These are phyloP conservation scores for Remersonia thermophila DNA, from an alignment of 2,329 filamentous ascomycete species.

Conservation along the genomic window DNA sequence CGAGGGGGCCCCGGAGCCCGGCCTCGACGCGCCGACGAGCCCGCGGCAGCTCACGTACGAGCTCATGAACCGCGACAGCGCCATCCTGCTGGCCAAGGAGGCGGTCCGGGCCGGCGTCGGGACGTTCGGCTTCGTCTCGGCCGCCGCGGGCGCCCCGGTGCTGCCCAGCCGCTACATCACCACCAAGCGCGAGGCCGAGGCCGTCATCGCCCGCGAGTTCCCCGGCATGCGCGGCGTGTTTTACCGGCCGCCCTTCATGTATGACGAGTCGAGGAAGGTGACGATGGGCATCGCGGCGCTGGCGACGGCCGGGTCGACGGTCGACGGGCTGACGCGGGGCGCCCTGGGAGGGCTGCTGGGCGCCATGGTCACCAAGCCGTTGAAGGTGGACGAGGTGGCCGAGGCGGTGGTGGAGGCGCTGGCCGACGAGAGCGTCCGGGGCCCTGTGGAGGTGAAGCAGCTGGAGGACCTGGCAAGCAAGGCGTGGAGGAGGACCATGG, in stretches of 20 bases:
- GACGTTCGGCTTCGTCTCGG: constrained; percentile 80
- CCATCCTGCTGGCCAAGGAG: constrained; percentile 70
- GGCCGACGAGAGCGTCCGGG: constrained; percentile 57
- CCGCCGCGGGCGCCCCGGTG: constrained; percentile 72
- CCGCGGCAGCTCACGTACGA: constrained; percentile 81
- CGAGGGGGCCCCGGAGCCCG: constrained; percentile 28
- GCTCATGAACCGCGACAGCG: constrained; percentile 88
- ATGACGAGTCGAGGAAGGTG: constrained; percentile 67
- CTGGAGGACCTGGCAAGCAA: constrained; percentile 73
- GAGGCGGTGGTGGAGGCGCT: constrained; percentile 84
- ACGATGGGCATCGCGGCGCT: constrained; percentile 76
- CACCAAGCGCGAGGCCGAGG: constrained; percentile 86
- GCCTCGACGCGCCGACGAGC: constrained; percentile 40
- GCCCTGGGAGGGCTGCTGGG: constrained; percentile 68
- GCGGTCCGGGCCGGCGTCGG: constrained; percentile 50
- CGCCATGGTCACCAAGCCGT: constrained; percentile 61
- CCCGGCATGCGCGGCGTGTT: constrained; percentile 69
- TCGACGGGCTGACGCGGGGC: constrained; percentile 69
- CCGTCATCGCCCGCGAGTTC: constrained; percentile 58
- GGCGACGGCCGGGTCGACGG: constrained; percentile 58
- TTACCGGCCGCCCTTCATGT: constrained; percentile 76
- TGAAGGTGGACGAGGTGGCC: constrained; percentile 77
- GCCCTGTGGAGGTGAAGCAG: constrained; percentile 63
- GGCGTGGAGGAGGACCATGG: constrained; percentile 83
- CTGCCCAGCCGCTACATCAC: constrained; percentile 76